These are phyloP conservation scores for Podospora anserina DNA, from an alignment of 495 filamentous ascomycete species.

Conservation along the genomic window DNA sequence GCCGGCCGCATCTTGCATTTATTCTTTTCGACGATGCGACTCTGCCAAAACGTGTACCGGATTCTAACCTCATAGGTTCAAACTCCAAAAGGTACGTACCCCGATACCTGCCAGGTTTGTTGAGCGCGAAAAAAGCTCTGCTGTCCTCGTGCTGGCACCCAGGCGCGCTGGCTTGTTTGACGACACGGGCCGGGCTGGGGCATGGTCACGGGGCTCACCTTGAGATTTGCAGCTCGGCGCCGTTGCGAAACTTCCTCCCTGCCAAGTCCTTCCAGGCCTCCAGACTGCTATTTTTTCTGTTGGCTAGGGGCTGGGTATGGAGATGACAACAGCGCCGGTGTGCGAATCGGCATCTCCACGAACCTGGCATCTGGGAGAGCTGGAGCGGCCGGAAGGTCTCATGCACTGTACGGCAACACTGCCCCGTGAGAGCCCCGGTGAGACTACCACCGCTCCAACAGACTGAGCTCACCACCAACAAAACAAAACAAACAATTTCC, in stretches of 20 bases:
- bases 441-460: not conserved
- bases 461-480: not conserved
- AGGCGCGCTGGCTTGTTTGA: conserved; percentile 11
- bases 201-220: conserved; percentile 26
- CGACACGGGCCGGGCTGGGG: not conserved
- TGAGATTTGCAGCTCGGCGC: conserved; percentile 17
- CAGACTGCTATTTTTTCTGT: not conserved
- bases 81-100: not conserved
- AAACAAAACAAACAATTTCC: not conserved
- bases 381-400: not conserved
- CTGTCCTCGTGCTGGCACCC: conserved; percentile 33
- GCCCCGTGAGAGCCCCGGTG: not conserved
- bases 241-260: conserved; percentile 20
- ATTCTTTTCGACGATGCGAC: not conserved
- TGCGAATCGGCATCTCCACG: not conserved
- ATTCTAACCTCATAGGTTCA: conserved; percentile 1
- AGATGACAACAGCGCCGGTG: not conserved
- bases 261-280: conserved; percentile 25
- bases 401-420: not conserved
- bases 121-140: conserved; percentile 26
- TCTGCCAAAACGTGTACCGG: not conserved
- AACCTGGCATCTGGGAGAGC: not conserved
- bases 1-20: conserved; percentile 16
- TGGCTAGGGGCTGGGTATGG: not conserved
- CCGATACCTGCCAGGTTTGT: not conserved